Evolutionary conservation across 2,329 filamentous ascomycete genomes (phyloP).

Genomic region (Talaromyces rugulosus): DNA sequence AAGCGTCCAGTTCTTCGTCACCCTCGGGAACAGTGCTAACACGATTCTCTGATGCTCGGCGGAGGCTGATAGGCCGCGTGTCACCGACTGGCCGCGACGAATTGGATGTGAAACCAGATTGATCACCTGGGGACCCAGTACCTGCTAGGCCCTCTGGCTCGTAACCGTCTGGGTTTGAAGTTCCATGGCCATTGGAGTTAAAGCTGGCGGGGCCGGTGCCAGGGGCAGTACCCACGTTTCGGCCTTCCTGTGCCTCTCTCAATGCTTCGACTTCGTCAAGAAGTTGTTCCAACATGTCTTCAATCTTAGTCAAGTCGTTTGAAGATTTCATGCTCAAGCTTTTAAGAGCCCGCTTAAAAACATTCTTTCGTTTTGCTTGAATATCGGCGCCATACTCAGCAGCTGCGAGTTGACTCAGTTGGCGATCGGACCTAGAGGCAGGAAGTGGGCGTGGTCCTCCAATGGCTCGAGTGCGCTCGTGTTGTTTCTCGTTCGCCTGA

Average conservation of each 20-base stretch:
- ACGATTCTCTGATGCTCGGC: conserved; percentile 64
- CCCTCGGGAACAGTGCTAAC: conserved; percentile 86
- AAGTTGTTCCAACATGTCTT: conserved; percentile 87
- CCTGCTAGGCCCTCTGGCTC: conserved; percentile 78
- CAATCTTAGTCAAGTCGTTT: conserved; percentile 82
- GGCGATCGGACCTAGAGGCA: conserved; percentile 55
- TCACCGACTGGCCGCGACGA: conserved; percentile 34
- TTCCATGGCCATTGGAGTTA: conserved; percentile 60
- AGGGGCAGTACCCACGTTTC: conserved; percentile 17
- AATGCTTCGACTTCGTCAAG: conserved; percentile 86
- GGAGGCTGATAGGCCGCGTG: conserved; percentile 44
- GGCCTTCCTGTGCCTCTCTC: conserved; percentile 54
- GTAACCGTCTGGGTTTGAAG: conserved; percentile 68
- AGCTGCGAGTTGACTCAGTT: conserved; percentile 42
- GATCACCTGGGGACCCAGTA: conserved; percentile 68
- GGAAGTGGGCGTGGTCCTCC: conserved; percentile 84
- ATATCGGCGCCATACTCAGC: conserved; percentile 54
- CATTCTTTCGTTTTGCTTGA: conserved; percentile 77
- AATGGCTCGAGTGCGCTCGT: conserved; percentile 78
- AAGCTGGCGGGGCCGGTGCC: conserved; percentile 46
- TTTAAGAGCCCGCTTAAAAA: conserved; percentile 92
- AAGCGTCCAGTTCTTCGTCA: conserved; percentile 63
- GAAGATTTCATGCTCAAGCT: conserved; percentile 82
- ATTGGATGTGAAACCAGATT: conserved; percentile 71
- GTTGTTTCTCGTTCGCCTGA: conserved; percentile 79